Base-by-base conservation (phyloP, 495 filamentous ascomycete species). In the Clohesyomyces aquaticus region DNA sequence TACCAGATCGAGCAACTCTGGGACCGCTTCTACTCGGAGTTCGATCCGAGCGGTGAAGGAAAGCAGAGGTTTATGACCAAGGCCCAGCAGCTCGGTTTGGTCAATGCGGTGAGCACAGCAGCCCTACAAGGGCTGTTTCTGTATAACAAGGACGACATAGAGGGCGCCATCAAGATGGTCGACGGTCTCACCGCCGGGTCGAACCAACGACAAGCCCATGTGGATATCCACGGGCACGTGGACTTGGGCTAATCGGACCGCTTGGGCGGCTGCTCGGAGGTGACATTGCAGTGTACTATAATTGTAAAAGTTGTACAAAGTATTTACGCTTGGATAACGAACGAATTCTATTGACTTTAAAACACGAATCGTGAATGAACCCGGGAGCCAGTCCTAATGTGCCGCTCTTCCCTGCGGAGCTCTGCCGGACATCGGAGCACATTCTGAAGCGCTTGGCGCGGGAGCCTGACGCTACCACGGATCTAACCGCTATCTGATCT, bases 111-210 rank as follows among this genome's bases (percentile, higher is more conserved):
- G 6, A 97, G 92, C 64, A 89, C 92, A 1, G 94, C 94, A 19
- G 89, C 91, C 6, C 83, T 97, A 32, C 94, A 98, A 76, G 94
- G 94, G 1, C 72, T 97, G 55, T 97, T 98, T 74, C 78, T 97
- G 74, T 95, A 93, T 71, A 94, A 96, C 74, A 98, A 97, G 77
- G 88, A 85, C 46, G 81, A 94, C 67, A 88, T 93, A 81, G 83
- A 91, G 62, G 91, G 91, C 0, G 94, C 94, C 19, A 91, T 97
- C 65, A 79, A 77, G 2, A 91, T 90, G 86, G 88, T 87, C 0
- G 85, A 89, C 43, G 84, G 80, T 28, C 76, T 96, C 32, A 48
- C 59, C 11, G 46, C 55, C n/a, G 49, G 42, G 28, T 46, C 42
- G 53, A 19, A n/a, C 23, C 41, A 46, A 19, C 43, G 48, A 12